Evolutionary conservation across 140 eudicot species (phyloP).

Genomic region (Oenanthe javanica): DNA sequence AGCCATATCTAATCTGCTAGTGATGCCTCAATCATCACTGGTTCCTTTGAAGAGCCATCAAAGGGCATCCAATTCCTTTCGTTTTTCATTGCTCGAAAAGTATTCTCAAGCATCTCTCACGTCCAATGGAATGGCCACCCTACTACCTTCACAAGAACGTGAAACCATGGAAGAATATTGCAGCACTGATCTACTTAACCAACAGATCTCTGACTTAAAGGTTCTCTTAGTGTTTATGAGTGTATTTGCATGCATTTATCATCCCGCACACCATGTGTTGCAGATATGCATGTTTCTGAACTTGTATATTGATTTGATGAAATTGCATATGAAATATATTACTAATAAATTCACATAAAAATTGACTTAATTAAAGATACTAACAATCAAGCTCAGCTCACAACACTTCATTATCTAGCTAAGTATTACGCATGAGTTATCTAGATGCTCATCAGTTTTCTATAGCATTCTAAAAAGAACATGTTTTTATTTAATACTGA

Average conservation of each 20-base stretch:
- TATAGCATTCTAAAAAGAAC: neutral
- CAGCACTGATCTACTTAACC: constrained; percentile 27
- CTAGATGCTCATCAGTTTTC: neutral
- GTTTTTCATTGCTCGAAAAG: constrained; percentile 32
- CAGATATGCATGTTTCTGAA: neutral
- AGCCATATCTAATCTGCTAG: constrained; percentile 31
- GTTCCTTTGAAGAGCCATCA: constrained; percentile 23
- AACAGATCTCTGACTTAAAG: constrained; percentile 36
- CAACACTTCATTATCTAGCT: neutral
- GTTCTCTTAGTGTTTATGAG: constrained; percentile 17
- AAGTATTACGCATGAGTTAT: neutral
- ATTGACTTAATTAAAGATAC: neutral
- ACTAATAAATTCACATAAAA: neutral
- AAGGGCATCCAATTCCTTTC: constrained; percentile 24
- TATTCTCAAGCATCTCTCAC: constrained; percentile 17
- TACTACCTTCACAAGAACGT: constrained; percentile 25
- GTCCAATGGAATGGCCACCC: constrained; percentile 18
- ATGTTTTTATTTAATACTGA: neutral
- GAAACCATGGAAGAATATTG: constrained; percentile 18
- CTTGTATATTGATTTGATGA: neutral
- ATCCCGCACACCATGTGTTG: neutral
- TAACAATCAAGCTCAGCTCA: neutral
- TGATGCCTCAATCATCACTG: constrained; percentile 36
- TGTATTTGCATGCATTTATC: neutral
- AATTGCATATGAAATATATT: neutral